Percentiles rank a stretch among this genome's conserved stretches.
phyloP scores from a whole-genome alignment of 2,329 filamentous ascomycete genomes.

The Fusarium ambrosium region DNA sequence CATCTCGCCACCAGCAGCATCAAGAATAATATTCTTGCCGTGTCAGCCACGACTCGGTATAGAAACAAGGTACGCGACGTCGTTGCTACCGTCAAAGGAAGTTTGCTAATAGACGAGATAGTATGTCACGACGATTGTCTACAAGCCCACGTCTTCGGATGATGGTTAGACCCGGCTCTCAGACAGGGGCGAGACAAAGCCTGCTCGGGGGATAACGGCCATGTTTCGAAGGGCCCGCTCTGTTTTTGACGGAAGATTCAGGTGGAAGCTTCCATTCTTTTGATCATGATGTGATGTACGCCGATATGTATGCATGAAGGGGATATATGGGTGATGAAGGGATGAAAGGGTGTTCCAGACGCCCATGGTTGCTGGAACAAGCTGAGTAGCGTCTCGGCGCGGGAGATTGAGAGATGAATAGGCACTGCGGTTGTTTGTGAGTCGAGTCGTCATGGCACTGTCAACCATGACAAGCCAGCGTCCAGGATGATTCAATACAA shows the following conservation, averaged over 20 bases:
- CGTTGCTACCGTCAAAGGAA: background rate
- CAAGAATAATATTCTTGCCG: slow-evolving; percentile 94
- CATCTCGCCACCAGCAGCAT: slow-evolving; percentile 98
- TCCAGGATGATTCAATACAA: slow-evolving; percentile 7
- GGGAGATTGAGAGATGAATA: slow-evolving; percentile 5
- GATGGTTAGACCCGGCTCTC: slow-evolving; percentile 50
- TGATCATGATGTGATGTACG: slow-evolving; percentile 30
- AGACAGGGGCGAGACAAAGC: slow-evolving; percentile 5
- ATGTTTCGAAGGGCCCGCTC: background rate
- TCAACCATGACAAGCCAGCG: background rate
- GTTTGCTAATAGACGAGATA: slow-evolving; percentile 55
- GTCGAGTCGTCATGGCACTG: background rate
- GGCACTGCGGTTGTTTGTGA: background rate
- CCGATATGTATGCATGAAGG: slow-evolving; percentile 12
- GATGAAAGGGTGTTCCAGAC: background rate
- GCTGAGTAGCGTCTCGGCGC: background rate
- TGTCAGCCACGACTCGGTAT: slow-evolving; percentile 97
- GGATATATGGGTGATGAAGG: background rate
- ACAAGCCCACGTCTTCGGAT: slow-evolving; percentile 84
- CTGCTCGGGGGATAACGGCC: background rate
- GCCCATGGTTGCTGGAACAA: background rate
- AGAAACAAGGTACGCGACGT: slow-evolving; percentile 81
- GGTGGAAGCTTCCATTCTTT: background rate
- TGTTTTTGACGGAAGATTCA: slow-evolving; percentile 9
- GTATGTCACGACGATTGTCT: slow-evolving; percentile 98